Evolutionary conservation across 306 rosid species (phyloP).

Genomic region (Inga oerstediana): DNA sequence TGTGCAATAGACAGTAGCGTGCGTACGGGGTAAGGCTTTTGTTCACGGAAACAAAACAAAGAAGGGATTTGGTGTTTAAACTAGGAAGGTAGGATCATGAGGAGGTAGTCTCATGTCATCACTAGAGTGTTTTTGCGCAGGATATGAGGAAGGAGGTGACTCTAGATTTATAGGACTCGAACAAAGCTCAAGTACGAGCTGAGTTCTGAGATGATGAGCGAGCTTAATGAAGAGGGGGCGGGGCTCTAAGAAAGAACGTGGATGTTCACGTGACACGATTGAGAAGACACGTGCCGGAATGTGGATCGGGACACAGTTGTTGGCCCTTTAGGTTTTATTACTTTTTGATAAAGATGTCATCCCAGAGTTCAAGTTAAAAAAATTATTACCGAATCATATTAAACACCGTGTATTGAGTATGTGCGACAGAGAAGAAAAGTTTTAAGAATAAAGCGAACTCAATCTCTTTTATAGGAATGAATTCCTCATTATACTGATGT

Average conservation of each 20-base stretch:
- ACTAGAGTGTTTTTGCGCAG: slow-evolving; percentile 22
- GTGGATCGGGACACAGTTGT: slow-evolving; percentile 18
- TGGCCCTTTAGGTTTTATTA: not conserved
- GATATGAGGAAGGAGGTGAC: slow-evolving; percentile 13
- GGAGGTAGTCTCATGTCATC: slow-evolving; percentile 2
- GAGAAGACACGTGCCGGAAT: slow-evolving; percentile 51
- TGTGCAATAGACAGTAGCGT: not conserved
- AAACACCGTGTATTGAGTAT: not conserved
- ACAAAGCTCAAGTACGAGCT: not conserved
- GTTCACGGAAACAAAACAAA: not conserved
- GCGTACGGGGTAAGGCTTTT: not conserved
- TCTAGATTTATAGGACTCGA: slow-evolving; percentile 58
- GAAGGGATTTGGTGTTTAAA: not conserved
- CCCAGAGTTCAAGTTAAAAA: not conserved
- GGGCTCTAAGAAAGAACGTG: slow-evolving; percentile 41
- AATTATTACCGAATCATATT: not conserved
- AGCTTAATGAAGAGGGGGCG: not conserved
- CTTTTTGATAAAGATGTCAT: not conserved
- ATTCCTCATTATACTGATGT: not conserved
- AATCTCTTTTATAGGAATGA: not conserved
- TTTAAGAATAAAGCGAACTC: not conserved
- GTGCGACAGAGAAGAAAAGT: not conserved
- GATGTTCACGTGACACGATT: slow-evolving; percentile 47
- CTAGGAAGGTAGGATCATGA: not conserved
- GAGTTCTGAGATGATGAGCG: not conserved